Percentiles rank a stretch among this genome's conserved stretches.
Evolutionary conservation across 805 yeast species (phyloP).

Genomic region (Spathaspora arborariae): DNA sequence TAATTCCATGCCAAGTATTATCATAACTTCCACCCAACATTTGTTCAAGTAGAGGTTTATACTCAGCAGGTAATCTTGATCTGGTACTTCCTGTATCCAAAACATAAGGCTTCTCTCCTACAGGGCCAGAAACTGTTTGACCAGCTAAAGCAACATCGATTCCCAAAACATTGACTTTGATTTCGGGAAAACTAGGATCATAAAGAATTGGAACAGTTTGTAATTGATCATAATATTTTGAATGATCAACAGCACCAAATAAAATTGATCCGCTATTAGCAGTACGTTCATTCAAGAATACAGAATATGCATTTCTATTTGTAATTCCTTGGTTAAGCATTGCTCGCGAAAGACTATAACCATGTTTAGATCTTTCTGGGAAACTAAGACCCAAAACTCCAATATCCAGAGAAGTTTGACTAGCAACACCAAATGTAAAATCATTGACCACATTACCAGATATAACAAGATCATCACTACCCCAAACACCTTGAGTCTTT

Average conservation of each 20-base stretch:
- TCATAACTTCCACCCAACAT: neutral
- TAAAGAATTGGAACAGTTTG: constrained; percentile 29
- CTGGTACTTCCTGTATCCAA: neutral
- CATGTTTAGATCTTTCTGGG: constrained; percentile 13
- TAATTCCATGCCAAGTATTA: neutral
- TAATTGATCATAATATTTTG: constrained; percentile 34
- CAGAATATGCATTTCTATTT: constrained; percentile 29
- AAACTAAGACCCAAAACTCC: constrained; percentile 23
- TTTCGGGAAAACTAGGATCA: constrained; percentile 21
- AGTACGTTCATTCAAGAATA: constrained; percentile 27
- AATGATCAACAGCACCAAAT: constrained; percentile 43
- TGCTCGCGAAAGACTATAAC: constrained; percentile 34
- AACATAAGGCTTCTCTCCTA: neutral
- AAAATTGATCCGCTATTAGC: constrained; percentile 32
- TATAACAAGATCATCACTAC: constrained; percentile 15
- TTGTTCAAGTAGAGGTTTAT: neutral
- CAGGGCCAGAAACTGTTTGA: neutral
- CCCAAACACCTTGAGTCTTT: constrained; percentile 50
- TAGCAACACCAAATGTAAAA: constrained; percentile 14
- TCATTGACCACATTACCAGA: constrained; percentile 46
- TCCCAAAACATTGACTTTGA: neutral
- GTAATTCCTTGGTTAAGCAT: constrained; percentile 30
- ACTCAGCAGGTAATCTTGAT: neutral
- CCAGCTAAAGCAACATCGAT: neutral
- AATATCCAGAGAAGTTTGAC: constrained; percentile 13